These are phyloP conservation scores for Fraxinus platypoda DNA, from an alignment of 305 asterid species.

Conservation along the genomic window DNA sequence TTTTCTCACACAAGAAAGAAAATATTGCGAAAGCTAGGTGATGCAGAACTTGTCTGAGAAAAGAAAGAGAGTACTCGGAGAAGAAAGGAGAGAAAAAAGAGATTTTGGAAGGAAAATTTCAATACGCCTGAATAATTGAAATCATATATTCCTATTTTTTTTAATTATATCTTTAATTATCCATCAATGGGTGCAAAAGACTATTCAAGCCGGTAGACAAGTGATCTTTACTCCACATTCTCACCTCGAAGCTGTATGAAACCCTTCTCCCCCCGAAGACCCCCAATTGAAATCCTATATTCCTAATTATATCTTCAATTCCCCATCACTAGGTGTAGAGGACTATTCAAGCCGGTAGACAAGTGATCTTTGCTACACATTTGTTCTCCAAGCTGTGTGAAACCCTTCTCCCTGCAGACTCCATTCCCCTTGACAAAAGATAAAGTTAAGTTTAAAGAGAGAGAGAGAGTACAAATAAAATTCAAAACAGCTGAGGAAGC, in stretches of 20 bases:
- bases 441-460: neutral
- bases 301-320: neutral
- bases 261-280: neutral
- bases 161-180: neutral
- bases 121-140: neutral
- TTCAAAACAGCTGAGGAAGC: neutral
- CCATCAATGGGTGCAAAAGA: neutral
- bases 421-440: neutral
- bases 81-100: neutral
- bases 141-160: neutral
- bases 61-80: neutral
- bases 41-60: neutral
- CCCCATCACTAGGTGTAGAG: neutral
- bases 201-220: slow-evolving; percentile 1
- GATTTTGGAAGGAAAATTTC: neutral
- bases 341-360: neutral
- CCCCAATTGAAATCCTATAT: neutral
- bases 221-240: neutral
- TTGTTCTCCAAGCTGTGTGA: neutral
- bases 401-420: neutral
- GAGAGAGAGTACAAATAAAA: neutral
- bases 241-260: slow-evolving; percentile 2
- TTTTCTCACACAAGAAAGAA: neutral
- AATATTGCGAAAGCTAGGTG: neutral
- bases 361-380: neutral